Base-by-base conservation (phyloP, 805 yeast species). In the Lachancea mirantina region DNA sequence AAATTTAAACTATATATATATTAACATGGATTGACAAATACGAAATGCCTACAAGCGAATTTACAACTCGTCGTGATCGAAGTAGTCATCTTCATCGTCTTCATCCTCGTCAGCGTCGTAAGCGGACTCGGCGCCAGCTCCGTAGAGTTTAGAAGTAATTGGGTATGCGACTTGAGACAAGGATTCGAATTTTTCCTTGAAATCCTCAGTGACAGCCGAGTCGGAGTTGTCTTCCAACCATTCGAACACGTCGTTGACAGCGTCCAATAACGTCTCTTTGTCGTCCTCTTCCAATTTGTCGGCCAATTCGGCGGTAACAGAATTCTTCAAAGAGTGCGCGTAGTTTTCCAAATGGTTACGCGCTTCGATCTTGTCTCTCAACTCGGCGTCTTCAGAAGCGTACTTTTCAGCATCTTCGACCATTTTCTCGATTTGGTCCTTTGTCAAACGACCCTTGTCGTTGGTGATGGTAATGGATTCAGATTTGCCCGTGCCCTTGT, bases 391-490 rank as follows among this genome's bases (percentile, higher is more conserved):
- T 64, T 87, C 94, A 51, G 83, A 85, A 46, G 94, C 95, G 54
- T 67, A 89, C 67, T 83, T 81, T 65, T 87, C 97, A 50, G 96
- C 96, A 59, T 89, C 97, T 57, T 78, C 92, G 43, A 89, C 95
- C 96, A 89, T 89, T 67, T 89, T 84, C 53, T 89, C 96, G 52
- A 89, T 88, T 44, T 87, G 95, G 42, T 88, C 96, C 68, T 84
- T 81, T 16, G 89, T 72, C 55, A 87, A 74, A 72, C 96, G 83
- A 54, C 95, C 95, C 70, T 84, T 84, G 64, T 87, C 96, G 55
- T 87, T 87, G 52, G 85, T 82, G 59, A 87, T 87, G 35, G 95
- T 84, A 57, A 87, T 83, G 52, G 89, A 79, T 64, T 88, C 85
- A 38, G 83, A 72, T 65, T 84, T 83, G 63, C 96, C 96, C 36